Evolutionary conservation across 2,329 filamentous ascomycete genomes (phyloP).

Genomic region (Xylariaceae sp.): DNA sequence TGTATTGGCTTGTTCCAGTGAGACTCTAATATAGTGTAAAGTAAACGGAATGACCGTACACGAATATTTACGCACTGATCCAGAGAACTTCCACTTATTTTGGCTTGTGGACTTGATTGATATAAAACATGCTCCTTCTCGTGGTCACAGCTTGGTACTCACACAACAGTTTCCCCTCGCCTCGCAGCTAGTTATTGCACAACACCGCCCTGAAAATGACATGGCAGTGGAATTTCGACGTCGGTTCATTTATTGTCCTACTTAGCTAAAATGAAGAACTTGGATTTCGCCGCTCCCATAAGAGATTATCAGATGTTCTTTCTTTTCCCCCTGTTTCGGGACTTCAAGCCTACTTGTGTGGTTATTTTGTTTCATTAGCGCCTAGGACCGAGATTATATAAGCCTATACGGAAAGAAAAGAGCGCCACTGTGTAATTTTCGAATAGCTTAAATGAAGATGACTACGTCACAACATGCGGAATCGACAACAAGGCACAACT

Average conservation of each 20-base stretch:
- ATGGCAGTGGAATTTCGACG: background rate
- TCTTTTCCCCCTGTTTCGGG: background rate
- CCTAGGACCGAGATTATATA: background rate
- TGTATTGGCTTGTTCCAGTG: too few species aligned
- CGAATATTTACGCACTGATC: too few species aligned
- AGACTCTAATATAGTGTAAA: too few species aligned
- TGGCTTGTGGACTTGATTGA: too few species aligned
- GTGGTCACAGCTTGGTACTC: background rate
- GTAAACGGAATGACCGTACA: too few species aligned
- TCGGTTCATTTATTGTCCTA: background rate
- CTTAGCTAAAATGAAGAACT: background rate
- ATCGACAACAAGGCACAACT: background rate
- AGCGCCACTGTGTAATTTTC: background rate
- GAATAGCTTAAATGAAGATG: background rate
- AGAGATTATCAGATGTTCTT: background rate
- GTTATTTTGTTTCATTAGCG: background rate
- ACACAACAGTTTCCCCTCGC: background rate
- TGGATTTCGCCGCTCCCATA: background rate
- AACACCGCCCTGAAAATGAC: background rate
- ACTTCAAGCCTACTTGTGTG: background rate
- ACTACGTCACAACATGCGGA: background rate
- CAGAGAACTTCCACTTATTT: too few species aligned
- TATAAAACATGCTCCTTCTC: too few species aligned
- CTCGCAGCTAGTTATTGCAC: background rate
- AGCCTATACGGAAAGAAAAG: background rate